phyloP scores from a whole-genome alignment of 257 asterid species.

The Lantana camara region DNA sequence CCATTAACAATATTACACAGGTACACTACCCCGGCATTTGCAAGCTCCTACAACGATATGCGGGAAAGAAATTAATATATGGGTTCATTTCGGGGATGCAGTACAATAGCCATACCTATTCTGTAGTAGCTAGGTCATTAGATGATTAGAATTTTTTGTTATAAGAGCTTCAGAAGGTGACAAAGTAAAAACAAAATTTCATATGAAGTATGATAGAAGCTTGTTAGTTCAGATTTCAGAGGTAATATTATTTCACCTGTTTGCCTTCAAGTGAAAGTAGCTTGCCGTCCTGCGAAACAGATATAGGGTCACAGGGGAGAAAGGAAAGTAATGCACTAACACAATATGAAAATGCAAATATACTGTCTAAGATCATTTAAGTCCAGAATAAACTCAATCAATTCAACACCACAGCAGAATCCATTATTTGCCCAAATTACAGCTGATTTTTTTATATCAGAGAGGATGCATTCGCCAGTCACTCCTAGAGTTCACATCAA shows the following conservation, averaged over 20 bases:
- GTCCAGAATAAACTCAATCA: background rate
- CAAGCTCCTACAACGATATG: constrained; percentile 53
- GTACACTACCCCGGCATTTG: constrained; percentile 78
- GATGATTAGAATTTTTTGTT: constrained; percentile 1
- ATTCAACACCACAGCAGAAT: too few species aligned
- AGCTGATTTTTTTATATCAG: too few species aligned
- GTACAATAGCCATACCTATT: background rate
- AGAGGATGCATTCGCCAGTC: too few species aligned
- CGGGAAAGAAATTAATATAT: constrained; percentile 8
- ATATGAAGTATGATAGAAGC: background rate
- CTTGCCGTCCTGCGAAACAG: constrained; percentile 68
- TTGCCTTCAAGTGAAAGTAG: constrained; percentile 68
- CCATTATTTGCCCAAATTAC: too few species aligned
- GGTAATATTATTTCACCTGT: constrained; percentile 56
- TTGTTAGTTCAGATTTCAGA: background rate
- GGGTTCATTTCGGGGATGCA: constrained; percentile 7
- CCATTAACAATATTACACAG: constrained; percentile 62
- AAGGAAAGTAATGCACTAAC: background rate
- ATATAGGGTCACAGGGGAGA: background rate
- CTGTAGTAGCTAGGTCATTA: constrained; percentile 2
- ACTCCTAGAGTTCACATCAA: too few species aligned
- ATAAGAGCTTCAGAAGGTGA: background rate
- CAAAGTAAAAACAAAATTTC: constrained; percentile 16
- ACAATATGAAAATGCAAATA: constrained; percentile 1
- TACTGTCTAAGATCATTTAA: background rate